Base-by-base conservation (phyloP, 768 basidiomycete species). In the Chalciporus chontae region DNA sequence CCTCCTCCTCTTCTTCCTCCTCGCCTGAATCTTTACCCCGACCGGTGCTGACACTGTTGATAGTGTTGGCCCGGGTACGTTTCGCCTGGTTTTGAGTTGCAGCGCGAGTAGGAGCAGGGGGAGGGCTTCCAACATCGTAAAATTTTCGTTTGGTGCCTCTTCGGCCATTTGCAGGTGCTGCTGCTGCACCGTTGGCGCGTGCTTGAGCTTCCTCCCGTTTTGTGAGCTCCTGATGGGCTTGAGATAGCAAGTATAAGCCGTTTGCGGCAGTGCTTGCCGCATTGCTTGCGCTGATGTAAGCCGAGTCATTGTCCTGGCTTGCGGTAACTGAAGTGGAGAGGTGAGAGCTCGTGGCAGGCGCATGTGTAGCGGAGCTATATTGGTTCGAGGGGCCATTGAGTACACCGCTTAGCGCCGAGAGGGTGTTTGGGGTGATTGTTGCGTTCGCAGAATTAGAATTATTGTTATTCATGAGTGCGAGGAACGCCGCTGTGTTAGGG, bases 151-250 rank as follows among this genome's bases (percentile, higher is more conserved):
- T 92, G 8, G 80, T 74, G 2, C 79, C 78, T 38, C 87, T 81
- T 62, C 74, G 60, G 46, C 57, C 60, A 44, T 63, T 63, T 29
- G 52, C 54, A 55, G 63, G 57, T 48, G 62, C 53, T 32, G 63
- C 52, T 45, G 67, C 69, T 17, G 71, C 62, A 40, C 68, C 70
- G 45, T 73, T 72, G 43, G 82, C 79, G 56, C 84, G 79, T 53
- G 79, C 79, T 63, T 87, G 83, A 0, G 85, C 84, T 65, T 91
- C 88, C 69, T 95, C 93, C n/a, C 91, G 83, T 72, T 94, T 95
- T 32, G 90, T 90, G 52, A 96, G 82, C 75, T 95, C 94, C 67
- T 96, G 94, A 65, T 96, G 94, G 23, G 94, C 94, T 70, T 97
- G 94, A 1, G 85, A 87, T 46, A 97, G 83, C 42, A 97, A 76